Conservation (phyloP, 176 grass and related monocot genomes). For the Saccharum officinarum region DNA sequence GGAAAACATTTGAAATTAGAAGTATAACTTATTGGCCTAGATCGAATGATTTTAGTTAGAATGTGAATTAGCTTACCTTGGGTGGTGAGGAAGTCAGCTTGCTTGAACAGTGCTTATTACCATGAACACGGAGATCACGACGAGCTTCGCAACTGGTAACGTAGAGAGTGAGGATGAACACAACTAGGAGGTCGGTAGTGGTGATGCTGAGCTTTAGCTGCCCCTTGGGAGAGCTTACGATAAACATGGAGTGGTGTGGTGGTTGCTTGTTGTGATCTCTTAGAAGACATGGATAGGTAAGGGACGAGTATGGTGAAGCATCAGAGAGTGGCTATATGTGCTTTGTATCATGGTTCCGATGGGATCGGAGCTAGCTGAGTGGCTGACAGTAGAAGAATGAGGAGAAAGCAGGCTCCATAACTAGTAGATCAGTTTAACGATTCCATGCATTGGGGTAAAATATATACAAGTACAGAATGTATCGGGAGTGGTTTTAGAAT, state of each 20-base stretch:
- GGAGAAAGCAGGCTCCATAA: neutral
- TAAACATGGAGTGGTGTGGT: constrained; percentile 38
- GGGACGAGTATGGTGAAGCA: neutral
- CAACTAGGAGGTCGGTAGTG: constrained; percentile 29
- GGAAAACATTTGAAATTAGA: neutral
- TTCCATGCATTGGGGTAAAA: constrained; percentile 26
- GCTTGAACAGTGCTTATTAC: constrained; percentile 20
- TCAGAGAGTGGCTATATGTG: neutral
- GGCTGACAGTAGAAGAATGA: neutral
- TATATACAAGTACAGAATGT: constrained; percentile 38
- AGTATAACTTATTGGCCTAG: neutral
- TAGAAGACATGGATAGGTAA: constrained; percentile 28
- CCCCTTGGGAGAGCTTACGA: constrained; percentile 18
- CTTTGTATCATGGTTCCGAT: neutral
- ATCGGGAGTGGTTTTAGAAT: neutral
- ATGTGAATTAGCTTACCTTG: constrained; percentile 34
- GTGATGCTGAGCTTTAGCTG: constrained; percentile 41
- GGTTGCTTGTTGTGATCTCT: constrained; percentile 30
- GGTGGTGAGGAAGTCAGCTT: constrained; percentile 28
- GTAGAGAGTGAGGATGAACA: constrained; percentile 43
- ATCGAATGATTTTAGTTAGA: neutral
- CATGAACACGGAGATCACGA: constrained; percentile 15
- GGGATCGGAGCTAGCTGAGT: neutral
- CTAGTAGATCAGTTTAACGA: neutral
- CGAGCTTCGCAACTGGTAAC: constrained; percentile 53